These are phyloP conservation scores for Pythium brachiatum DNA, from an alignment of 352 stramenopile genomes.

Conservation along the genomic window DNA sequence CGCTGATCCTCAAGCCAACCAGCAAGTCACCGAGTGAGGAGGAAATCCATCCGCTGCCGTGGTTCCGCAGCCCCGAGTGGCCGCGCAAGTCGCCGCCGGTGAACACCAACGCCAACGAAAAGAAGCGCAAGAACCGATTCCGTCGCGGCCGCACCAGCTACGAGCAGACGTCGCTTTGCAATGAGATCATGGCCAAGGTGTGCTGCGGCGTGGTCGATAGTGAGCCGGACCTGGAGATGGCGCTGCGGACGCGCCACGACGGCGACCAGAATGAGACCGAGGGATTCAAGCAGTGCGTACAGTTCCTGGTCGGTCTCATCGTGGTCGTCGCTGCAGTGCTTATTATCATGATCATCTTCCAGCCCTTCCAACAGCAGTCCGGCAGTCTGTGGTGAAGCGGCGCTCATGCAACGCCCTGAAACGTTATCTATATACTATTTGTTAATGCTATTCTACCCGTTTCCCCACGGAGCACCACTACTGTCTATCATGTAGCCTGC, in stretches of 20 bases:
- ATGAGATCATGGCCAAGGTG: constrained; percentile 15
- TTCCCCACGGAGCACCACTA: neutral
- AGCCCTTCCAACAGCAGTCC: constrained; percentile 35
- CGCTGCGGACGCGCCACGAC: constrained; percentile 33
- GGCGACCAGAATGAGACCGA: constrained; percentile 34
- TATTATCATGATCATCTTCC: constrained; percentile 69
- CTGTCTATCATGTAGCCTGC: neutral
- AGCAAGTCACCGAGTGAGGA: constrained; percentile 34
- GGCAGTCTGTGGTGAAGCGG: constrained; percentile 19
- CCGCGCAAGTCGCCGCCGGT: constrained; percentile 24
- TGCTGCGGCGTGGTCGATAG: constrained; percentile 20
- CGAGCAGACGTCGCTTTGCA: constrained; percentile 24
- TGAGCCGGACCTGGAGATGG: constrained; percentile 46
- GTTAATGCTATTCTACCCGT: constrained; percentile 21
- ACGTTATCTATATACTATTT: constrained; percentile 20
- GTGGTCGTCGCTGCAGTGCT: constrained; percentile 61
- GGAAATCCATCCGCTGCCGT: constrained; percentile 71
- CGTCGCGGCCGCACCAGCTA: constrained; percentile 8
- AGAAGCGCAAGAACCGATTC: constrained; percentile 14
- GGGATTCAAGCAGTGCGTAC: constrained; percentile 67
- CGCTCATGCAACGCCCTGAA: neutral
- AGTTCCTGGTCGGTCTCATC: constrained; percentile 72
- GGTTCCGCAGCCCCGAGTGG: constrained; percentile 75
- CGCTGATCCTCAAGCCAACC: constrained; percentile 37
- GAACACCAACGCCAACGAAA: constrained; percentile 14